phyloP scores from a whole-genome alignment of 495 filamentous ascomycete species.

The Tuber calosporum region DNA sequence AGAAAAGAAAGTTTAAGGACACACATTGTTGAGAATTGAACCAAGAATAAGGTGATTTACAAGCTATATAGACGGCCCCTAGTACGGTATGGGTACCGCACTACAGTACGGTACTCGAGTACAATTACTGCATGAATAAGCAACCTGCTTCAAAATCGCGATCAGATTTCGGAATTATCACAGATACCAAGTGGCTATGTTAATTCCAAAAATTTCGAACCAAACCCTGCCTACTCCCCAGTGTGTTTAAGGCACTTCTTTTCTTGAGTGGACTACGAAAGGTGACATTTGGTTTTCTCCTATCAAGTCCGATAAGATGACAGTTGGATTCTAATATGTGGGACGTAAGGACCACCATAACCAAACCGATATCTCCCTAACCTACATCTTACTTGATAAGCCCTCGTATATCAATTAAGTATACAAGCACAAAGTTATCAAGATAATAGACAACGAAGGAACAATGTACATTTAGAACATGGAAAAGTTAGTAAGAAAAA shows the following conservation, averaged over 20 bases:
- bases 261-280: not conserved
- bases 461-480: not conserved
- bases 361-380: not conserved
- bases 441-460: not conserved
- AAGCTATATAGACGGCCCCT: too few species aligned
- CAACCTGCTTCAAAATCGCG: not conserved
- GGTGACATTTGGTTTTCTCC: not conserved
- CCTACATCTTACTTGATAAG: not conserved
- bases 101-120: too few species aligned
- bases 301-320: not conserved
- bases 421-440: not conserved
- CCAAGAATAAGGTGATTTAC: too few species aligned
- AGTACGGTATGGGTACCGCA: not conserved
- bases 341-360: not conserved
- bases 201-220: not conserved
- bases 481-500: not conserved
- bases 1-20: too few species aligned
- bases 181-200: not conserved
- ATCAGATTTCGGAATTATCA: not conserved
- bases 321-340: not conserved
- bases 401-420: not conserved
- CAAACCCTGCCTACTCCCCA: not conserved
- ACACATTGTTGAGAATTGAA: too few species aligned
- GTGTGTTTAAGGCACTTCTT: not conserved
- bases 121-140: not conserved